These are phyloP conservation scores for Ophiostoma populinum DNA, from an alignment of 2,329 filamentous ascomycete genomes.

Conservation along the genomic window DNA sequence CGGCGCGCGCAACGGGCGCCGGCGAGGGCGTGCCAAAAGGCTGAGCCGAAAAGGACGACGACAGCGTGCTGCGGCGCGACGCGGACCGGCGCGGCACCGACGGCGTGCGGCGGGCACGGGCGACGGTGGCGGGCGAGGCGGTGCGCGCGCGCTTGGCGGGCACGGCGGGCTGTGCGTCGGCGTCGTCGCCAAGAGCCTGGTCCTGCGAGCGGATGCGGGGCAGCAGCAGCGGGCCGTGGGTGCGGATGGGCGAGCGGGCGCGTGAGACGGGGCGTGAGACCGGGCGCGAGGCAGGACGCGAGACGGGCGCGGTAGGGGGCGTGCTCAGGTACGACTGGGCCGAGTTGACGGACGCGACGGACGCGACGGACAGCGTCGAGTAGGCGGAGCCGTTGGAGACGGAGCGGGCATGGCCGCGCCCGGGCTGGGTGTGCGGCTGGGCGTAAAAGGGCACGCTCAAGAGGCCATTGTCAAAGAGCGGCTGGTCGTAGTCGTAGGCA, in stretches of 20 bases:
- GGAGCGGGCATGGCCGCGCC: constrained; percentile 38
- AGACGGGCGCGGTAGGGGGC: constrained; percentile 28
- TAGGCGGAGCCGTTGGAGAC: constrained; percentile 44
- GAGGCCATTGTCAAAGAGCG: constrained; percentile 22
- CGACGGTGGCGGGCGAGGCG: constrained; percentile 25
- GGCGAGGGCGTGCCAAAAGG: no score
- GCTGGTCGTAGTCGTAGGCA: constrained; percentile 37
- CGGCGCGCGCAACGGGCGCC: no score
- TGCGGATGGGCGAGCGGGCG: constrained; percentile 46
- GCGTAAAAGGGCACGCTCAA: constrained; percentile 35
- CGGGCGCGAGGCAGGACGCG: constrained; percentile 25
- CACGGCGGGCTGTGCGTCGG: constrained; percentile 20
- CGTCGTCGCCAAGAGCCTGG: constrained; percentile 49
- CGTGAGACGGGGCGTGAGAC: constrained; percentile 48
- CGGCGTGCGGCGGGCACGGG: constrained; percentile 9
- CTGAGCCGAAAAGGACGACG: no score
- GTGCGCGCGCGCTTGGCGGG: constrained; percentile 39
- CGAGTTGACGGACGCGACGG: constrained; percentile 37
- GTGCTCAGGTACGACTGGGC: constrained; percentile 34
- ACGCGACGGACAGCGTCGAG: constrained; percentile 38
- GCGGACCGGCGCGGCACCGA: background rate
- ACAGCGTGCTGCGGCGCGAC: constrained; percentile 1
- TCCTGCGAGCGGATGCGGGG: constrained; percentile 80
- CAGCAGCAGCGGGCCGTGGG: constrained; percentile 63
- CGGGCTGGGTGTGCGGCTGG: background rate